Conservation (phyloP, 345 rosid species). For the Eucalyptus sp. region DNA sequence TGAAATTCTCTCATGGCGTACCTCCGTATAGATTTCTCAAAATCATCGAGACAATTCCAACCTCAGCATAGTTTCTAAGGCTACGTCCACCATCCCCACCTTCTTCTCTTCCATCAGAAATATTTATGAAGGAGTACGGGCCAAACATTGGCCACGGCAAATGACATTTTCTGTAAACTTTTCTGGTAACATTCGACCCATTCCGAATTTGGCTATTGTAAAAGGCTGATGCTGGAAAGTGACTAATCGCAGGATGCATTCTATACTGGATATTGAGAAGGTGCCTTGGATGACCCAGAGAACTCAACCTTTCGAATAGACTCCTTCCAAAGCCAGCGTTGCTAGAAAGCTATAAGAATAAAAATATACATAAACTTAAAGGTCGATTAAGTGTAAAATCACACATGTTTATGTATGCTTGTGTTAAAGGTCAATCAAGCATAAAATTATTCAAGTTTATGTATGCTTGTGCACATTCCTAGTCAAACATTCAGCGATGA, state of each 20-base stretch:
- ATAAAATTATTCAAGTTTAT: background rate
- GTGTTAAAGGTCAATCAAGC: background rate
- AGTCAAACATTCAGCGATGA: background rate
- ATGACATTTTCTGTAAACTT: background rate
- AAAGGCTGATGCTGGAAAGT: background rate
- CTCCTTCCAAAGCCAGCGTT: background rate
- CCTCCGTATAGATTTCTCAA: background rate
- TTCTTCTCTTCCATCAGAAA: background rate
- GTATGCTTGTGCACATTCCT: background rate
- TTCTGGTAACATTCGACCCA: background rate
- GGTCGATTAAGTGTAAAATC: background rate
- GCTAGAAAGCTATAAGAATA: background rate
- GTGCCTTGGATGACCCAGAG: background rate
- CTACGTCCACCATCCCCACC: background rate
- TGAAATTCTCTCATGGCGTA: background rate
- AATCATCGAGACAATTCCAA: background rate
- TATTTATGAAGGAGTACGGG: background rate
- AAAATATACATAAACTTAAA: background rate
- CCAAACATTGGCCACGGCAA: background rate
- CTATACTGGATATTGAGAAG: background rate
- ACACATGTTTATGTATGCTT: background rate
- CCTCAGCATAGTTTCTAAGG: background rate
- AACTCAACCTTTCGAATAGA: background rate
- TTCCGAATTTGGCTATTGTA: background rate
- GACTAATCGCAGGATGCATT: background rate